Base-by-base conservation (phyloP, 257 asterid genomes). In the Salvia hispanica region DNA sequence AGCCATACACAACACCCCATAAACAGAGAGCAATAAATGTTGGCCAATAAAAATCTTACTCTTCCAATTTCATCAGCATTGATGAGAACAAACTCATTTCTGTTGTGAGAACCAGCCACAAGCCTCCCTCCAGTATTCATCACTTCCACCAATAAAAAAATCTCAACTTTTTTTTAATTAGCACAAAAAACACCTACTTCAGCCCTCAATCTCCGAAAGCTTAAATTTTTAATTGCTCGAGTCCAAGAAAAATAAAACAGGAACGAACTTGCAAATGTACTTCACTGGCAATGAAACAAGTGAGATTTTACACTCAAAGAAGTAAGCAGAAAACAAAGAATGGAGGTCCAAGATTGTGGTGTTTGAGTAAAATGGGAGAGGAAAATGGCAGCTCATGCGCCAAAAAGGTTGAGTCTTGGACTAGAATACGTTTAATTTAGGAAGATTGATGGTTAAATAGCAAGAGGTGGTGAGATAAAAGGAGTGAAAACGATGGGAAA, bases 101-200 rank as follows among this genome's bases (percentile, higher is more conserved):
- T 83, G 67, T 78, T 83, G 71, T 89, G 96, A 67, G 96, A 89
- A 79, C 95, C 96, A 74, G 92, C 87, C 69, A 86, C 81, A 43
- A 89, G 92, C 74, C 92, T 83, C 4, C 96, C 95, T 37, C 95
- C 81, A 28, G 95, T 89, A 62, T 82, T 72, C 96, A 86, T 85
- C 76, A 66, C 80, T 81, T 57, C 78, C 61, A 58, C 64, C 72
- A 45, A n/a, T 11, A 1, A 47, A 71, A 64, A 67, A 48, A 55
- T 46, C 48, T 73, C 31, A 71, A 73, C 37, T 66, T 71, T 34
- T 65, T 18, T 7, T 39, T 1, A 6, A 50, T 52, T 39, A 73
- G 65, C 75, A 60, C 28, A 2, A 33, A 69, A 18, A 18, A 2
- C 8, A 5, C 18, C 51, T 4, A 10, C 78, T 70, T 51, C 62